These are phyloP conservation scores for Mucor indicus DNA, from an alignment of 371 early-diverging fungal species.

Conservation along the genomic window DNA sequence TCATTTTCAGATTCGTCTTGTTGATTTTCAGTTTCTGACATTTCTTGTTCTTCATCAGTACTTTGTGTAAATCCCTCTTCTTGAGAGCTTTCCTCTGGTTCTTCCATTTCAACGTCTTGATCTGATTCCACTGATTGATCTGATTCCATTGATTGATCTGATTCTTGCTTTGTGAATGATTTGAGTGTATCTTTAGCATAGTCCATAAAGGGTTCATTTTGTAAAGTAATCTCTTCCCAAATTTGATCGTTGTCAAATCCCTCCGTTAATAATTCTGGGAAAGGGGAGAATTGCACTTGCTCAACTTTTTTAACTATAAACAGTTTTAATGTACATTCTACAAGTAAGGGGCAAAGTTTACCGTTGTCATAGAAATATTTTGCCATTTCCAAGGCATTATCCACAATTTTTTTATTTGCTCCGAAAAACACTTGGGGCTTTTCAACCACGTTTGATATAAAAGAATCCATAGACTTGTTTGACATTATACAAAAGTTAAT, in stretches of 20 bases:
- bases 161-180: conserved; percentile 22
- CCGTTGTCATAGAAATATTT: conserved; percentile 59
- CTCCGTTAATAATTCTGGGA: conserved; percentile 62
- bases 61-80: conserved; percentile 14
- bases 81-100: conserved; percentile 20
- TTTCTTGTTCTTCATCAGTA: conserved; percentile 36
- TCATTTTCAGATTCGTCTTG: conserved; percentile 23
- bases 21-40: conserved; percentile 20
- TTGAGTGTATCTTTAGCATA: conserved; percentile 53
- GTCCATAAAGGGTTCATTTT: conserved; percentile 78
- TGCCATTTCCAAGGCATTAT: conserved; percentile 36
- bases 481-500: not conserved
- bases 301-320: conserved; percentile 50
- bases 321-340: no score
- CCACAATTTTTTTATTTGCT: conserved; percentile 32
- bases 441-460: conserved; percentile 37
- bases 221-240: conserved; percentile 90
- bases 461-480: conserved; percentile 15
- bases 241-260: conserved; percentile 88
- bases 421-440: conserved; percentile 53
- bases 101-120: conserved; percentile 27
- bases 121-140: conserved; percentile 35
- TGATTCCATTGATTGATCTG: not conserved
- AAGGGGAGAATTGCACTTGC: conserved; percentile 42
- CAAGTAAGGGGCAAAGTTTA: conserved; percentile 19